Percentiles rank a stretch among this genome's conserved stretches.
These are phyloP conservation scores for Mucor plumbeus DNA, from an alignment of 371 early-diverging fungal genomes.

Conservation along the genomic window DNA sequence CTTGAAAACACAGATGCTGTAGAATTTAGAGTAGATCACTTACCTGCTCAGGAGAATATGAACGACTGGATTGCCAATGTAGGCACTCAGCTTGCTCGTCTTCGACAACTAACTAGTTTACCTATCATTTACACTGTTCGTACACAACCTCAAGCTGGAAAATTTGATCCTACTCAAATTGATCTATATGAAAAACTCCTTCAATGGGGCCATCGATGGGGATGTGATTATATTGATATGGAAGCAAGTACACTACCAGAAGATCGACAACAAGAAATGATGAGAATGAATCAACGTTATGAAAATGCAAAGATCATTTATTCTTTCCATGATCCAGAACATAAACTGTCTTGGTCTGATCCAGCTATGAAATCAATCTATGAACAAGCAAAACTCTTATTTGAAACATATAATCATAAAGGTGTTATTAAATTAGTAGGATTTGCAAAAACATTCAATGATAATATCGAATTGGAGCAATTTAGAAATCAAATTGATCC, in stretches of 20 bases:
- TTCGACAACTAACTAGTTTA: slow-evolving; percentile 25
- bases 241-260: slow-evolving; percentile 66
- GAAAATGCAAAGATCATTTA: slow-evolving; percentile 69
- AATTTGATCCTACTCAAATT: slow-evolving; percentile 44
- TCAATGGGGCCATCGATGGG: slow-evolving; percentile 72
- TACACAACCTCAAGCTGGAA: slow-evolving; percentile 83
- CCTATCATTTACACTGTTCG: slow-evolving; percentile 93
- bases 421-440: slow-evolving; percentile 90
- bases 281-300: slow-evolving; percentile 43
- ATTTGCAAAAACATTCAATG: slow-evolving; percentile 65
- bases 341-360: slow-evolving; percentile 59
- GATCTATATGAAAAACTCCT: slow-evolving; percentile 71
- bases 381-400: slow-evolving; percentile 31
- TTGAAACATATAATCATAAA: slow-evolving; percentile 28
- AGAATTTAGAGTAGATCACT: slow-evolving; percentile 91
- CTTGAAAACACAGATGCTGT: slow-evolving; percentile 80
- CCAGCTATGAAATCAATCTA: slow-evolving; percentile 54
- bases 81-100: slow-evolving; percentile 27
- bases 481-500: slow-evolving; percentile 48
- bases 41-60: slow-evolving; percentile 33
- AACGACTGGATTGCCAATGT: slow-evolving; percentile 31
- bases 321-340: slow-evolving; percentile 83
- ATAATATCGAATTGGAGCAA: slow-evolving; percentile 75
- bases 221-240: slow-evolving; percentile 90
- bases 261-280: slow-evolving; percentile 42